Evolutionary conservation across 495 filamentous ascomycete genomes (phyloP).

Genomic region (Xeromyces bisporus): DNA sequence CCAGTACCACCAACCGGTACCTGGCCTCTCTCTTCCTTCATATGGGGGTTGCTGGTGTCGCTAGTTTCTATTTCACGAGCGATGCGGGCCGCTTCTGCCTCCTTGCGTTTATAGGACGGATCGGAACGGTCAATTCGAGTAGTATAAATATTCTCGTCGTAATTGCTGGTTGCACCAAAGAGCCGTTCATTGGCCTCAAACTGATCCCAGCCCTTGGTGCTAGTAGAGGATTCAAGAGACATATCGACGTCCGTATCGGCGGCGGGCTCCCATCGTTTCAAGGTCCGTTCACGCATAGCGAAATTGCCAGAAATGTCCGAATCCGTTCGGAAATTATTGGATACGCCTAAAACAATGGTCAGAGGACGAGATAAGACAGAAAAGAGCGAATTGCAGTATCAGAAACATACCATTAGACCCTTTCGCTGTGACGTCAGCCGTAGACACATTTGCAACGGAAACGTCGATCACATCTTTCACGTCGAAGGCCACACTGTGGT

Average conservation of each 20-base stretch:
- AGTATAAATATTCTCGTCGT: slow-evolving; percentile 90
- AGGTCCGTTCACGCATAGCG: slow-evolving; percentile 48
- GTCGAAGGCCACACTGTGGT: slow-evolving; percentile 64
- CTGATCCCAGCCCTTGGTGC: slow-evolving; percentile 64
- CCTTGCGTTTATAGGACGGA: slow-evolving; percentile 59
- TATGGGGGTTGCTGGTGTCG: slow-evolving; percentile 52
- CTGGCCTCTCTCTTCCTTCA: slow-evolving; percentile 77
- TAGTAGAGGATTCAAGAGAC: slow-evolving; percentile 43
- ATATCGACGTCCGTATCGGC: slow-evolving; percentile 43
- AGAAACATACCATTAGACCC: slow-evolving; percentile 52
- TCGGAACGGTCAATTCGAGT: slow-evolving; percentile 70
- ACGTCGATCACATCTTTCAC: slow-evolving; percentile 59
- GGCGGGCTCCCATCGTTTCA: slow-evolving; percentile 70
- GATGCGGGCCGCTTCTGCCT: slow-evolving; percentile 62
- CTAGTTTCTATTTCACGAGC: slow-evolving; percentile 78
- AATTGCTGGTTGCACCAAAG: slow-evolving; percentile 73
- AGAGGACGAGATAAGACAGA: no score
- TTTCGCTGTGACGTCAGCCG: slow-evolving; percentile 34
- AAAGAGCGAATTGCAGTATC: slow-evolving; percentile 1
- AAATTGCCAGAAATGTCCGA: slow-evolving; percentile 67
- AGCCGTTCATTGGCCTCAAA: slow-evolving; percentile 78
- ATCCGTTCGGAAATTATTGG: slow-evolving; percentile 65
- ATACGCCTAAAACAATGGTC: slow-evolving; percentile 21
- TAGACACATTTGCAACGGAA: slow-evolving; percentile 37
- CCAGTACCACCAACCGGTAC: slow-evolving; percentile 44